Percentiles rank a stretch among this genome's conserved stretches.
Evolutionary conservation across 345 rosid species (phyloP).

Genomic region (Camelina neglecta): DNA sequence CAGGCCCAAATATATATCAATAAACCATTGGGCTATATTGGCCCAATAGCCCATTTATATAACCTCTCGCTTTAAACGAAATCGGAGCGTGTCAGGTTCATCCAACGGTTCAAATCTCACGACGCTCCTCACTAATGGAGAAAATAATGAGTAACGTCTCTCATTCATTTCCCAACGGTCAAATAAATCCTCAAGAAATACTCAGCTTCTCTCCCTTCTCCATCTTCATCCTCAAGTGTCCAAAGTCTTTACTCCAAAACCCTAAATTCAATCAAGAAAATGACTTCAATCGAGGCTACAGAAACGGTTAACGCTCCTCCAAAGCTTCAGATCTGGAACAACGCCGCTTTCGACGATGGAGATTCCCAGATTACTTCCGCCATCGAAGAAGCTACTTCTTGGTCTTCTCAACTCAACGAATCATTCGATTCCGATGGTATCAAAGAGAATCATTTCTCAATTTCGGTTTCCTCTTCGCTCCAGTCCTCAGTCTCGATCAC

Average conservation of each 20-base stretch:
- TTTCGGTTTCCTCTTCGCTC: slow-evolving; percentile 21
- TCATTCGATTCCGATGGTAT: slow-evolving; percentile 61
- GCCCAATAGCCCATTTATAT: background rate
- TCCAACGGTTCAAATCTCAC: slow-evolving; percentile 40
- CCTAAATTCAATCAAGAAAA: slow-evolving; percentile 28
- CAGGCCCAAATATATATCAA: background rate
- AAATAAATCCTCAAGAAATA: slow-evolving; percentile 48
- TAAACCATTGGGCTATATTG: background rate
- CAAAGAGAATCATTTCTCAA: slow-evolving; percentile 36
- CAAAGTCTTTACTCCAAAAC: background rate
- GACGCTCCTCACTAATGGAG: slow-evolving; percentile 28
- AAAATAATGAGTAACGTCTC: slow-evolving; percentile 56
- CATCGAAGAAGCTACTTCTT: slow-evolving; percentile 46
- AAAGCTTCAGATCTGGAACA: slow-evolving; percentile 89
- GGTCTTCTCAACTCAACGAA: slow-evolving; percentile 53
- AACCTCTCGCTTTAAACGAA: slow-evolving; percentile 45
- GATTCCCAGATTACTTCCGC: slow-evolving; percentile 54
- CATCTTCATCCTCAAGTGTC: background rate
- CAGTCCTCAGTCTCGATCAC: slow-evolving; percentile 28
- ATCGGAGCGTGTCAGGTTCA: slow-evolving; percentile 65
- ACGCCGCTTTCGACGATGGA: slow-evolving; percentile 85
- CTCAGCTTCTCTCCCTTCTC: slow-evolving; percentile 10
- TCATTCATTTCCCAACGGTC: slow-evolving; percentile 73
- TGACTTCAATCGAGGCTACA: slow-evolving; percentile 62
- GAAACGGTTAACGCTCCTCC: slow-evolving; percentile 49